A percentile compares a stretch with the other conserved stretches of the same genome.
Conservation (phyloP, 2,329 filamentous ascomycete species). For the Sarocladium brachiariae region DNA sequence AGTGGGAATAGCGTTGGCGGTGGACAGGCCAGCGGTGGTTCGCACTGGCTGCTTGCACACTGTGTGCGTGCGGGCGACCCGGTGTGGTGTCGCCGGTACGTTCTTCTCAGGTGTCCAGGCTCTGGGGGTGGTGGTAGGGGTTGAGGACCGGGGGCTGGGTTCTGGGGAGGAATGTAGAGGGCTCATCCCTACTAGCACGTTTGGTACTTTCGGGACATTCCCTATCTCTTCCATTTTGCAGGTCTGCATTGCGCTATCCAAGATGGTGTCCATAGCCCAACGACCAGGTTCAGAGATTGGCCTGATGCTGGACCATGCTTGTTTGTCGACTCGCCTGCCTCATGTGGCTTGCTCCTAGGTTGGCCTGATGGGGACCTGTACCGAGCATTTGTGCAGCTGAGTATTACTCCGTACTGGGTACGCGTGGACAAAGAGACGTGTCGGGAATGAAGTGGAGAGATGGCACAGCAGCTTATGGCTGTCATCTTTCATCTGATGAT, state of each 20-base stretch:
- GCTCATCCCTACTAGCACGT: neutral
- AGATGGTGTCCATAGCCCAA: slow-evolving; percentile 1
- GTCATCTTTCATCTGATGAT: neutral
- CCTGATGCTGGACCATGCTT: neutral
- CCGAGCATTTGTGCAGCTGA: neutral
- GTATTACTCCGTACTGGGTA: too few relatives aligned
- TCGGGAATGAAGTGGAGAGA: too few relatives aligned
- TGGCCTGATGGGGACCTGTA: neutral
- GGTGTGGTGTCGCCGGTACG: too few relatives aligned
- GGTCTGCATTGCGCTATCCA: too few relatives aligned
- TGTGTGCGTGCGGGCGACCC: neutral
- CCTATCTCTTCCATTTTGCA: too few relatives aligned
- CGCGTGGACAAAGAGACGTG: too few relatives aligned
- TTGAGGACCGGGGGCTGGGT: slow-evolving; percentile 7
- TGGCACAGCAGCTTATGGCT: too few relatives aligned
- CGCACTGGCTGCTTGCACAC: neutral
- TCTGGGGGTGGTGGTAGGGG: too few relatives aligned
- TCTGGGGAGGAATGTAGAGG: neutral
- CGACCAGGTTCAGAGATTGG: slow-evolving; percentile 8
- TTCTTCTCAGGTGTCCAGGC: too few relatives aligned
- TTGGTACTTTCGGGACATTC: neutral
- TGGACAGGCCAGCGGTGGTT: too few relatives aligned
- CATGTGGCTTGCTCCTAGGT: neutral
- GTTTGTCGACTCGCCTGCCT: slow-evolving; percentile 4
- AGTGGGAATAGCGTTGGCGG: too few relatives aligned